Evolutionary conservation across 768 basidiomycete genomes (phyloP).

Genomic region (Mycena haematopus): DNA sequence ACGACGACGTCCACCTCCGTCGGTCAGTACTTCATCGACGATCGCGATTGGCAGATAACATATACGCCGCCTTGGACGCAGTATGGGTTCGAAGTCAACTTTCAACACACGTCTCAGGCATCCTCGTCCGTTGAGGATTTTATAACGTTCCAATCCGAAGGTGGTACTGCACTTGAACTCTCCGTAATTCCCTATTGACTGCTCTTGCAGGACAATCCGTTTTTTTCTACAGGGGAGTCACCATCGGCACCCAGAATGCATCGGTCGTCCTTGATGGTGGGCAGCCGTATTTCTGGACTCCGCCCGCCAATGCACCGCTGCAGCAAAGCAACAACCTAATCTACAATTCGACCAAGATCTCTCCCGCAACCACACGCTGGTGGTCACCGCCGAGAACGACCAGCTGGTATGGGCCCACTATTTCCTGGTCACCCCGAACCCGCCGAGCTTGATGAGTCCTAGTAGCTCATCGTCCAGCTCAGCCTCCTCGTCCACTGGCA

Average conservation of each 20-base stretch:
- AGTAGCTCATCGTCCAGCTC: neutral
- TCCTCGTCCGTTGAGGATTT: neutral
- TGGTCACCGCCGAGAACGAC: constrained; percentile 10
- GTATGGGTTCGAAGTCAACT: neutral
- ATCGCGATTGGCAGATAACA: constrained; percentile 2
- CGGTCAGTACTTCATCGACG: constrained; percentile 5
- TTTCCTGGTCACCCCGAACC: constrained; percentile 10
- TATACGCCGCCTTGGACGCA: constrained; percentile 4
- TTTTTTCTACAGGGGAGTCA: constrained; percentile 12
- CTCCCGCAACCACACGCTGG: constrained; percentile 5
- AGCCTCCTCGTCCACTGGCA: neutral
- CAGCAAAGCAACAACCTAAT: constrained; percentile 13
- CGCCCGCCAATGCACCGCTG: neutral
- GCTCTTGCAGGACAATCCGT: neutral
- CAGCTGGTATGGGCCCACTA: constrained; percentile 11
- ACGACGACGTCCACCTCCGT: neutral
- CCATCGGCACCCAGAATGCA: neutral
- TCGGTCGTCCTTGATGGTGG: constrained; percentile 10
- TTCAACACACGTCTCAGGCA: constrained; percentile 15
- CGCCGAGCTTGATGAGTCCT: neutral
- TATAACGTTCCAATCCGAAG: neutral
- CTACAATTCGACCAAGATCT: neutral
- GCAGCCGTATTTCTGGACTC: neutral
- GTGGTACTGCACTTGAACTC: neutral
- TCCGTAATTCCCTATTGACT: neutral